Conservation (phyloP, 2,329 filamentous ascomycete genomes). For the Madurella fahalii region DNA sequence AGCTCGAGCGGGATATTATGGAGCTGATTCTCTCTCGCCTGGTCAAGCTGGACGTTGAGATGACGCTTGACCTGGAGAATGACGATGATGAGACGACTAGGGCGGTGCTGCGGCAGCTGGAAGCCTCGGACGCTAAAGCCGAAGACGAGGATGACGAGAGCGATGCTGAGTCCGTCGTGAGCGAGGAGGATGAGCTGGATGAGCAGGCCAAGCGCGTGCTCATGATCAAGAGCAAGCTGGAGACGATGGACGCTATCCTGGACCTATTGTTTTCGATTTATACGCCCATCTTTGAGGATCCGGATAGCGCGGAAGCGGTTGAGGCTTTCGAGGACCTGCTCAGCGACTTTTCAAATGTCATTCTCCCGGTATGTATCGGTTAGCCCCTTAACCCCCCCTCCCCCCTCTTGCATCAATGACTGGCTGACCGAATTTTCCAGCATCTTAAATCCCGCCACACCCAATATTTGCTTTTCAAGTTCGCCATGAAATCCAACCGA, state of each 20-base stretch:
- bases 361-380: constrained; percentile 60
- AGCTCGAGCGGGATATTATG: constrained; percentile 74
- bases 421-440: constrained; percentile 5
- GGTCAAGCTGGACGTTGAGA: constrained; percentile 92
- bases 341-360: constrained; percentile 79
- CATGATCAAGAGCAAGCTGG: constrained; percentile 73
- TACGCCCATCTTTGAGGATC: constrained; percentile 64
- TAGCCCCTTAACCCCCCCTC: background rate
- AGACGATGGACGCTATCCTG: constrained; percentile 87
- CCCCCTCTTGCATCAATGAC: background rate
- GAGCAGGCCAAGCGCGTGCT: constrained; percentile 62
- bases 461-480: constrained; percentile 95
- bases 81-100: constrained; percentile 84
- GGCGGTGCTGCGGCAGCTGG: constrained; percentile 58
- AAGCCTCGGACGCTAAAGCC: constrained; percentile 38
- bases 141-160: constrained; percentile 56
- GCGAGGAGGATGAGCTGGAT: constrained; percentile 64
- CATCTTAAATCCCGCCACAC: constrained; percentile 71
- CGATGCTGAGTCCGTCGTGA: constrained; percentile 67
- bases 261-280: constrained; percentile 86
- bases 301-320: constrained; percentile 64
- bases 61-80: constrained; percentile 90
- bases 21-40: constrained; percentile 79
- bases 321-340: constrained; percentile 75
- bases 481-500: constrained; percentile 74